A percentile compares a stretch with the other conserved stretches of the same genome.
phyloP scores from a whole-genome alignment of 495 filamentous ascomycete genomes.

The Aspergillus hancockii region DNA sequence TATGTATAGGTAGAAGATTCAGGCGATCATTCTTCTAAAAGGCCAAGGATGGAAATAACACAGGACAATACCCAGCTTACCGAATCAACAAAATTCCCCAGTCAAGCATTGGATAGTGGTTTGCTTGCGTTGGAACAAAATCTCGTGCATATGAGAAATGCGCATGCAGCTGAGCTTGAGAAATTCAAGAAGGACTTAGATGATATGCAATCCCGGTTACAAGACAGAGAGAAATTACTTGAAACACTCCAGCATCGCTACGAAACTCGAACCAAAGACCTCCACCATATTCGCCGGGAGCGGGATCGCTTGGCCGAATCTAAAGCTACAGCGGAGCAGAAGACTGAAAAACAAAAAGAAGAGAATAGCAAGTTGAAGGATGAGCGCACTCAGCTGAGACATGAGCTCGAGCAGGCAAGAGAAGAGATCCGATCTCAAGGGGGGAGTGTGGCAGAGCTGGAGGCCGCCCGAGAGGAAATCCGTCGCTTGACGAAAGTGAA shows the following conservation, averaged over 20 bases:
- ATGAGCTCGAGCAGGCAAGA: conserved; percentile 50
- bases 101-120: conserved; percentile 34
- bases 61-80: conserved; percentile 38
- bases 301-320: conserved; percentile 28
- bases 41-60: conserved; percentile 32
- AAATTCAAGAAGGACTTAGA: conserved; percentile 30
- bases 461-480: conserved; percentile 44
- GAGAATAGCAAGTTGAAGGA: conserved; percentile 51
- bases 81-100: conserved; percentile 33
- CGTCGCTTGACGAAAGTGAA: conserved; percentile 44
- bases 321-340: conserved; percentile 30
- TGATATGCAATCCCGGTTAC: conserved; percentile 22
- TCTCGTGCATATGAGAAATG: conserved; percentile 36
- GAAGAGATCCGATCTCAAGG: conserved; percentile 49
- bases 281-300: conserved; percentile 41
- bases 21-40: conserved; percentile 32
- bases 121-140: conserved; percentile 35
- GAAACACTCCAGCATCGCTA: conserved; percentile 45
- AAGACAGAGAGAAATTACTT: conserved; percentile 31
- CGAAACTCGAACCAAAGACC: conserved; percentile 39
- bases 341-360: conserved; percentile 40
- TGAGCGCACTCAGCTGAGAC: conserved; percentile 46
- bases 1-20: conserved; percentile 30
- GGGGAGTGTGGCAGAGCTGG: conserved; percentile 52
- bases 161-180: conserved; percentile 32